Evolutionary conservation across 495 filamentous ascomycete genomes (phyloP), one percentile per base, ranked within the genome.

Genomic region (Pyrenula aspistea): DNA sequence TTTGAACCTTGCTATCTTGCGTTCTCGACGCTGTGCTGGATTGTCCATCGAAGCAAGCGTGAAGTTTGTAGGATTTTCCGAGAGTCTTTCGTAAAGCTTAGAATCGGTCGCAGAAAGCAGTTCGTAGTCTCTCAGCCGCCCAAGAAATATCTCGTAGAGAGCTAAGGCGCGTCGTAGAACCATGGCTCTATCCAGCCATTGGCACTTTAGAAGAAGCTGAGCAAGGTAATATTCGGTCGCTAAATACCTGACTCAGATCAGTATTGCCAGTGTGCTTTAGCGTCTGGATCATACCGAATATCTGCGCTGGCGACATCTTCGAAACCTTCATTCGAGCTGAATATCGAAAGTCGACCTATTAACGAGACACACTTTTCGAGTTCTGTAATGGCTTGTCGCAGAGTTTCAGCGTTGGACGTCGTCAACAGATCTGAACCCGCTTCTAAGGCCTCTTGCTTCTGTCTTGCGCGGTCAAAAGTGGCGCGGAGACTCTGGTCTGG

Each of bases 281-380:
- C 55, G 68, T 56, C 62, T 63, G 66, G 59, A 56, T 65, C 59
- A 63, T 79, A 95, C 79, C 85, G 87, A 49, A 98, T 68, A 68
- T 93, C 83, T n/a, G 76, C 77, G 11, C 91, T 92, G 11, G 87
- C 76, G 24, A 97, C 73, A 74, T 98, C 93, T 56, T 97, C 94
- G 25, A 95, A 69, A 1, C 80, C 77, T 66, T 98, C 93, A 68
- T 98, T 97, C 8, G 84, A 78, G 63, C 89, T 93, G 77, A 96
- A 97, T 12, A 97, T 68, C 0, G 88, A 85, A 54, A 92, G 71
- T 49, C 81, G 74, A 57, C 80, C 71, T 59, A 88, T 81, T 42
- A 91, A 78, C 60, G 76, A 69, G 36, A 85, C 76, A 68, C 86
- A 90, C 66, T 87, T 77, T 60, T 88, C 76, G 69, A 95, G 88